Percentiles rank a stretch among this genome's conserved stretches.
These are phyloP conservation scores for Aegilops tauschii DNA, from an alignment of 176 grass and related monocot genomes.

Conservation along the genomic window DNA sequence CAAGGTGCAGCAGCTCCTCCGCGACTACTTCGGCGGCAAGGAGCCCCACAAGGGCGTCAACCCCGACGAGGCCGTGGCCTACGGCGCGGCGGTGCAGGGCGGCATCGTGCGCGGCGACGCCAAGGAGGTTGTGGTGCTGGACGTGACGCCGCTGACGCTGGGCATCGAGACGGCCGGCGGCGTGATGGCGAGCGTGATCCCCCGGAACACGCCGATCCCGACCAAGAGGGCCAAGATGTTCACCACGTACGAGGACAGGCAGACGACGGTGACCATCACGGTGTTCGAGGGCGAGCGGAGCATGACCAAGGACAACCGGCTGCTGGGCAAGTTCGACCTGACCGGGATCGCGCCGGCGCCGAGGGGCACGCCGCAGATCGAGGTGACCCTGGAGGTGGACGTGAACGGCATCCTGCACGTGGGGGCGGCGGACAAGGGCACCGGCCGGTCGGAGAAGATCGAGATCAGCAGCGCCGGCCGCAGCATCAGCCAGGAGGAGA, in stretches of 20 bases:
- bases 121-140: conserved; percentile 48
- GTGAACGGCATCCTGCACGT: conserved; percentile 44
- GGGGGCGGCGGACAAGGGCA: conserved; percentile 38
- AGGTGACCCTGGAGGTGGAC: conserved; percentile 38
- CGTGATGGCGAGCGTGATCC: conserved; percentile 70
- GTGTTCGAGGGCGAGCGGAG: conserved; percentile 72
- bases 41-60: conserved; percentile 56
- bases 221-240: conserved; percentile 71
- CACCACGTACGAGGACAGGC: conserved; percentile 64
- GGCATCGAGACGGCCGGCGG: conserved; percentile 72
- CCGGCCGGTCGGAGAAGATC: conserved; percentile 23
- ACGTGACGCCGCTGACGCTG: conserved; percentile 62
- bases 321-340: conserved; percentile 65
- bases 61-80: conserved; percentile 66
- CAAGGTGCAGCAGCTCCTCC: conserved; percentile 72
- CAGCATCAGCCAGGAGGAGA: conserved; percentile 11
- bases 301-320: conserved; percentile 59
- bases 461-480: conserved; percentile 31
- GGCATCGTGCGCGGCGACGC: conserved; percentile 58
- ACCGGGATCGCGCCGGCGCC: conserved; percentile 58
- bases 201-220: conserved; percentile 57
- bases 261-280: conserved; percentile 56
- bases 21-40: conserved; percentile 66
- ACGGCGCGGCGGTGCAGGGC: conserved; percentile 55
- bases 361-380: conserved; percentile 35